Base-by-base conservation (phyloP, 2,329 filamentous ascomycete species). In the Pseudogymnoascus sp. region DNA sequence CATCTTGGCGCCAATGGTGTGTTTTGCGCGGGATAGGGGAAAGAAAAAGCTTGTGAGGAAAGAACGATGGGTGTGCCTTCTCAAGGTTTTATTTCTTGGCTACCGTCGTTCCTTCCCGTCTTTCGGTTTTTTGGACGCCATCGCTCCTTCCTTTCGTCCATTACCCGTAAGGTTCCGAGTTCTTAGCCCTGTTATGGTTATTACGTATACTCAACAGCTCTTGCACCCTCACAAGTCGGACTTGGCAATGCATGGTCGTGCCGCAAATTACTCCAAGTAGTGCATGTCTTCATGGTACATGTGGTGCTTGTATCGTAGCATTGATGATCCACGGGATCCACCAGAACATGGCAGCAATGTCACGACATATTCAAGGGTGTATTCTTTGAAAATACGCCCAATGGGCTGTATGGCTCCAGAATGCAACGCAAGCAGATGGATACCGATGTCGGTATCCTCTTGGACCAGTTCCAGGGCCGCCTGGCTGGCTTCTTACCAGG, bases 381-480 rank as follows among this genome's bases (percentile, higher is more conserved):
- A 34, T 35, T 32, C 30, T 20, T 9, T 14, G 6, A 3, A n/a
- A 22, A 37, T 22, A 28, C 14, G 18, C 12, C 57, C 57, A 35
- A 28, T 35, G 57, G 20, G 20, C 32, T 57, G 25, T 38, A 14
- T 9, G 54, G 54, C 30, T 37, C 35, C 4, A 58, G 54, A 37
- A 58, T 58, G 16, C n/a, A 58, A 18, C 37, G 57, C 16, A 38
- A 58, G 16, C 22, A 68, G 30, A 20, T 67, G 65, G 8, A 61
- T 50, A 16, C 65, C 65, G n/a, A 70, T 60, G n/a, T 65, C 65
- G 14, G 58, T 22, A 22, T 62, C 61, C 25, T 65, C 68, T 18
- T 64, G 43, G 6, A 65, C 11, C 4, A 70, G 38, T 35, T 28
- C 22, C 54, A 58, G 54, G 54, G 16, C 28, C 8, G 18, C 9